Base-by-base conservation (phyloP, 257 asterid genomes). In the Solanum megistacrolobum region DNA sequence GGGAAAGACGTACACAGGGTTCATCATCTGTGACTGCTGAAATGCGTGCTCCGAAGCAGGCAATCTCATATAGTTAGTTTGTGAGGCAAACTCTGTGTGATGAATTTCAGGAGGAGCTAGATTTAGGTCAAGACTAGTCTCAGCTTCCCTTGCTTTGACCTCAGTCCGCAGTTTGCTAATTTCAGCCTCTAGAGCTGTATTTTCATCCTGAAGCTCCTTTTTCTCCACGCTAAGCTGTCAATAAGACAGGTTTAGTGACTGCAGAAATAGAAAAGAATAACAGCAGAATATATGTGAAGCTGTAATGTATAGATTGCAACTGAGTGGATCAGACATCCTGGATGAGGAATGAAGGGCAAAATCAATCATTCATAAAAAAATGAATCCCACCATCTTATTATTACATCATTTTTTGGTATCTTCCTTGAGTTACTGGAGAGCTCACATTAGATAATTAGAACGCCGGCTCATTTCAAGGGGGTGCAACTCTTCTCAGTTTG, bases 141-240 rank as follows among this genome's bases (percentile, higher is more conserved):
- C 90, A n/a, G 87, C 85, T 36, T 20, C 84, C 78, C 89, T 86
- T 12, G 90, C 86, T 71, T 89, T 88, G 32, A 93, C 52, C 88
- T 92, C 90, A 9, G 88, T 81, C 83, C 88, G 89, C 78, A 94
- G 93, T 72, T 91, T 83, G 48, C 89, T 41, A 9, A 94, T 92
- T 86, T 94, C 92, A 62, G 90, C 88, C 83, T 66, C 93, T 66
- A 94, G 82, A 79, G 90, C 90, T 43, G 87, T 72, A 34, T 82
- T 94, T 58, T 94, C 95, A 34, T 94, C 96, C 85, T 83, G 88
- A 12, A 93, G 92, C 91, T 93, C 98, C 32, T 85, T 87, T 41
- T 85, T 94, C 91, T 93, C 98, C 46, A 84, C 16, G 16, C 88
- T 88, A 23, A 94, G 91, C 98, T 94, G 91, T 36, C 29, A 88